A percentile compares a stretch with the other conserved stretches of the same genome.
Conservation (phyloP, 768 basidiomycete species). For the Trametes punicea region DNA sequence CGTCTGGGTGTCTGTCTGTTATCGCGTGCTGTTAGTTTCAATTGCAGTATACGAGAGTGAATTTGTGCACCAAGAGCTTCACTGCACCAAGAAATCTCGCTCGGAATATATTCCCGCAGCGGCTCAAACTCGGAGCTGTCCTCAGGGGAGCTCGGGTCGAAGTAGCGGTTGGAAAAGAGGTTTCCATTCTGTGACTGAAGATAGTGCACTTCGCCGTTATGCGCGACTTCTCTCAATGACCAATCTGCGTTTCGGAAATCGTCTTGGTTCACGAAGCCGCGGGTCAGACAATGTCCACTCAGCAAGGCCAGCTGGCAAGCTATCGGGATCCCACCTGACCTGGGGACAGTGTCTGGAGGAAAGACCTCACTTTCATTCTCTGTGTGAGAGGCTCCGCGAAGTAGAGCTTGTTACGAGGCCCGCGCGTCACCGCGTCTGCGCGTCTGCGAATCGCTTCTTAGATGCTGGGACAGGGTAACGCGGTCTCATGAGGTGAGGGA, state of each 20-base stretch:
- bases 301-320: not conserved
- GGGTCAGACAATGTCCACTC: not conserved
- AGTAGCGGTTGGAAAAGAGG: constrained; percentile 51
- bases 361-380: constrained; percentile 58
- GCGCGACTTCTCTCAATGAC: no score
- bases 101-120: constrained; percentile 63
- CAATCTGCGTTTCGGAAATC: no score
- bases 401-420: constrained; percentile 52
- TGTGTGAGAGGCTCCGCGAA: constrained; percentile 76
- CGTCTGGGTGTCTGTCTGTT: constrained; percentile 68
- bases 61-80: constrained; percentile 63
- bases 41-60: constrained; percentile 18
- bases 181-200: constrained; percentile 94
- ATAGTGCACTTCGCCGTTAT: constrained; percentile 49
- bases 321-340: constrained; percentile 27
- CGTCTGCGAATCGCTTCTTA: constrained; percentile 54
- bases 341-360: constrained; percentile 45
- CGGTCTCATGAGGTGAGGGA: no score
- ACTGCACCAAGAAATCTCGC: constrained; percentile 69
- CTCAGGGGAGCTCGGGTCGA: constrained; percentile 30
- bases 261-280: no score
- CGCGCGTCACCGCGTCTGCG: constrained; percentile 69
- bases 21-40: not conserved
- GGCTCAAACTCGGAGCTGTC: constrained; percentile 57
- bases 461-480: no score